These are phyloP conservation scores for Dendrobium huoshanense DNA, from an alignment of 106 monocot genomes.

Conservation along the genomic window DNA sequence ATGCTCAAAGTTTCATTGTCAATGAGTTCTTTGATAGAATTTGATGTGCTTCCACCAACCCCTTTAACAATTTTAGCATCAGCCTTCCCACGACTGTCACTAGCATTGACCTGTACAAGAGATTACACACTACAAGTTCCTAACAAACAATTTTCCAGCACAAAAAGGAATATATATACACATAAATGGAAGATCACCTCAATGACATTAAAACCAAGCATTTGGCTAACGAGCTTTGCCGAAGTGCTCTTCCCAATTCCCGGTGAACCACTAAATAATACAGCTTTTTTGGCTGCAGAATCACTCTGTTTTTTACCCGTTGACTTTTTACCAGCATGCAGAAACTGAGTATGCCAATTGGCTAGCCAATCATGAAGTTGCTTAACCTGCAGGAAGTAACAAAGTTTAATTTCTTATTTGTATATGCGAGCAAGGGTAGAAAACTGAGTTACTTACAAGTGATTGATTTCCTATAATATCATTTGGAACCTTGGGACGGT, in stretches of 20 bases:
- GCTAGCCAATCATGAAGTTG: constrained; percentile 94
- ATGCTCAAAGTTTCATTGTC: constrained; percentile 60
- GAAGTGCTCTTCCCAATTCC: constrained; percentile 96
- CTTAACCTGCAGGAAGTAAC: constrained; percentile 47
- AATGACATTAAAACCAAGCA: constrained; percentile 87
- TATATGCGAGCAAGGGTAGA: constrained; percentile 3
- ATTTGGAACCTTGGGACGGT: constrained; percentile 73
- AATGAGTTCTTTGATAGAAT: constrained; percentile 95
- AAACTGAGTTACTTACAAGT: constrained; percentile 47
- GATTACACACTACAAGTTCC: background rate
- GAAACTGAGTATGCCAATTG: constrained; percentile 67
- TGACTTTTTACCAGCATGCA: constrained; percentile 56
- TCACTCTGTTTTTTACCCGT: constrained; percentile 80
- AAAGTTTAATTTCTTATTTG: constrained; percentile 6
- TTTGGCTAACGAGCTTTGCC: constrained; percentile 80
- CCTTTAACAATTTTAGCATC: constrained; percentile 87
- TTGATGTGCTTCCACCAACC: constrained; percentile 75
- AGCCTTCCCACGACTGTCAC: constrained; percentile 97
- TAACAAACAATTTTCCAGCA: background rate
- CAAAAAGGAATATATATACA: background rate
- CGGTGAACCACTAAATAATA: constrained; percentile 90
- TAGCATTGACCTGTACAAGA: constrained; percentile 93
- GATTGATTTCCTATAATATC: constrained; percentile 94
- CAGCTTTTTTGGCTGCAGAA: constrained; percentile 71
- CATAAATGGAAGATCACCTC: constrained; percentile 45